Evolutionary conservation across 1,284 basidiomycete genomes (phyloP).

Genomic region (Farysia itapuensis): DNA sequence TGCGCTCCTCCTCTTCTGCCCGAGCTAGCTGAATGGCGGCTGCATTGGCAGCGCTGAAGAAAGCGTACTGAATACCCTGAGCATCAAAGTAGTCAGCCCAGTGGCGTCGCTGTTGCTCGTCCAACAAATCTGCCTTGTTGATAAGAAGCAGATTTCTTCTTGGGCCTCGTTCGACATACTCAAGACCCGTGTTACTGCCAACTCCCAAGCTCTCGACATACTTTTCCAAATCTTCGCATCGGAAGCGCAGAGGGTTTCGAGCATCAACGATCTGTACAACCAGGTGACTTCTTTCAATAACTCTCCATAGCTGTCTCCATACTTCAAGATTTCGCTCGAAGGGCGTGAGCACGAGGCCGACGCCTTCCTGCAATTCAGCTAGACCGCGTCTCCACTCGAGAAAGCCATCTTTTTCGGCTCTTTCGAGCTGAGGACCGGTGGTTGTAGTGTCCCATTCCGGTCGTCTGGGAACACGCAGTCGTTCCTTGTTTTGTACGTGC

Average conservation of each 20-base stretch:
- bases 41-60: slow-evolving; percentile 93
- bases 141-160: slow-evolving; percentile 81
- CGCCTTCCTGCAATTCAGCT: slow-evolving; percentile 56
- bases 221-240: slow-evolving; percentile 58
- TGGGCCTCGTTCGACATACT: slow-evolving; percentile 71
- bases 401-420: slow-evolving; percentile 56
- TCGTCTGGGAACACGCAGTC: slow-evolving; percentile 52
- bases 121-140: slow-evolving; percentile 95
- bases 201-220: slow-evolving; percentile 61
- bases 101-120: slow-evolving; percentile 71
- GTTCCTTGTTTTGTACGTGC: slow-evolving; percentile 51
- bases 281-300: slow-evolving; percentile 57
- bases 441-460: slow-evolving; percentile 53
- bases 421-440: slow-evolving; percentile 54
- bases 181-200: slow-evolving; percentile 86
- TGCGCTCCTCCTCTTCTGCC: slow-evolving; percentile 63
- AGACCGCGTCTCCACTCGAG: slow-evolving; percentile 57
- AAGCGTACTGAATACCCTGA: slow-evolving; percentile 80
- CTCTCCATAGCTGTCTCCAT: slow-evolving; percentile 60
- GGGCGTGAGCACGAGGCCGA: slow-evolving; percentile 58
- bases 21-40: slow-evolving; percentile 70
- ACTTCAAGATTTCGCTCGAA: slow-evolving; percentile 60
- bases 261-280: slow-evolving; percentile 60
- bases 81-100: slow-evolving; percentile 96
- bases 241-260: slow-evolving; percentile 56